phyloP scores from a whole-genome alignment of 345 rosid species.

The Linum trigynum region DNA sequence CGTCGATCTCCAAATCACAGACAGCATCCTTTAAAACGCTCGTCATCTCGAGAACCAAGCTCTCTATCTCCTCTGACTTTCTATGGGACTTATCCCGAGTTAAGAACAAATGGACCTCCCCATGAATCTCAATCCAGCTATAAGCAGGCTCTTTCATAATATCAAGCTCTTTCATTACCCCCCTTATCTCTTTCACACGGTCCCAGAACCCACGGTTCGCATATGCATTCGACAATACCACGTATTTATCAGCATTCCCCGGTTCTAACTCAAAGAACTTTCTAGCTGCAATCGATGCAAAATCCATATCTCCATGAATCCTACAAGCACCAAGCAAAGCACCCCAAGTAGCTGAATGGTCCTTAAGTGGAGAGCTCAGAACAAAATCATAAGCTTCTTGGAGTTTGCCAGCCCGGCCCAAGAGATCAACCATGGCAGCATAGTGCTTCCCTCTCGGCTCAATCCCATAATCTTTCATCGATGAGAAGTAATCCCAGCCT shows the following conservation, averaged over 20 bases:
- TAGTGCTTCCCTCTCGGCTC: constrained; percentile 52
- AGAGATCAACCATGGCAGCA: constrained; percentile 58
- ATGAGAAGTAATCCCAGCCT: constrained; percentile 40
- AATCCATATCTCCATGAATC: constrained; percentile 48
- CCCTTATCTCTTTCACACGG: constrained; percentile 49
- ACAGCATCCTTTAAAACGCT: constrained; percentile 39
- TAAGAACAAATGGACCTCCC: constrained; percentile 40
- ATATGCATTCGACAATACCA: constrained; percentile 55
- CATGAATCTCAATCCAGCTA: constrained; percentile 59
- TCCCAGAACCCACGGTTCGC: constrained; percentile 56
- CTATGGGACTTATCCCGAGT: constrained; percentile 44
- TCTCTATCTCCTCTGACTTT: constrained; percentile 33
- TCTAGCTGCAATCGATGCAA: constrained; percentile 42
- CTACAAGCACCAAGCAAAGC: constrained; percentile 62
- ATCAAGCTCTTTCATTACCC: constrained; percentile 38
- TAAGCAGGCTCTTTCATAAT: constrained; percentile 52
- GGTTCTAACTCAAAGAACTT: constrained; percentile 50
- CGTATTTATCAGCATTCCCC: constrained; percentile 54
- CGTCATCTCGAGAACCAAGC: constrained; percentile 36
- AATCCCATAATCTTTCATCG: constrained; percentile 50
- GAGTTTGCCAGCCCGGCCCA: constrained; percentile 63
- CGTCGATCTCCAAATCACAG: constrained; percentile 25
- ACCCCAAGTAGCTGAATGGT: constrained; percentile 62
- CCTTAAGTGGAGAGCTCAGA: constrained; percentile 42
- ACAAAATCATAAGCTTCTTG: constrained; percentile 54